These are phyloP conservation scores for Bolboschoenoplectus hybrid DNA, from an alignment of 202 grass and related monocot species.

Conservation along the genomic window DNA sequence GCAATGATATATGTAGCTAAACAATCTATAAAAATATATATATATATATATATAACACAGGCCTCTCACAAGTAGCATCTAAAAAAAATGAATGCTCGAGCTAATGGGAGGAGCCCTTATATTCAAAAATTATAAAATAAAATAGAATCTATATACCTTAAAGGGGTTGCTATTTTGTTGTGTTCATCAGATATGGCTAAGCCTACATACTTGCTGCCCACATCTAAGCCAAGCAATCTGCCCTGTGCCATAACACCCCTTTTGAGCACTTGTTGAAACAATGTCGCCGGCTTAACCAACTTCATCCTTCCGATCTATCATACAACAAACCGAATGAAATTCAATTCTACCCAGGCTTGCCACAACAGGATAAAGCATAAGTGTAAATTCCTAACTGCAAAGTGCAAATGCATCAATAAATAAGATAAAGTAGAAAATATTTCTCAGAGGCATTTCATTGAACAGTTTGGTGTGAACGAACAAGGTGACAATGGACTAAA, in stretches of 20 bases:
- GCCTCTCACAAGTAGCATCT: too few relatives aligned
- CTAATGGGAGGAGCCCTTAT: too few relatives aligned
- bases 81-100: too few relatives aligned
- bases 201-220: conserved; percentile 81
- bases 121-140: too few relatives aligned
- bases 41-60: too few relatives aligned
- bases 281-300: conserved; percentile 53
- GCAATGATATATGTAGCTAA: not conserved
- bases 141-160: conserved; percentile 46
- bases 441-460: conserved; percentile 19
- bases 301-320: conserved; percentile 52
- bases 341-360: not conserved
- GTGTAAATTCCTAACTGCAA: not conserved
- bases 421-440: not conserved
- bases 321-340: conserved; percentile 11
- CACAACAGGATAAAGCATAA: not conserved
- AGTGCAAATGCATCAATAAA: not conserved
- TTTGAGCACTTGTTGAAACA: conserved; percentile 71
- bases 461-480: not conserved
- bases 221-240: conserved; percentile 81
- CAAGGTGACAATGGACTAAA: not conserved
- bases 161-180: conserved; percentile 68
- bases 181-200: conserved; percentile 69
- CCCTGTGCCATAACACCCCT: conserved; percentile 36
- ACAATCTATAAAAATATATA: not conserved